phyloP scores from a whole-genome alignment of 352 stramenopile genomes.

The Pythium insidiosum region DNA sequence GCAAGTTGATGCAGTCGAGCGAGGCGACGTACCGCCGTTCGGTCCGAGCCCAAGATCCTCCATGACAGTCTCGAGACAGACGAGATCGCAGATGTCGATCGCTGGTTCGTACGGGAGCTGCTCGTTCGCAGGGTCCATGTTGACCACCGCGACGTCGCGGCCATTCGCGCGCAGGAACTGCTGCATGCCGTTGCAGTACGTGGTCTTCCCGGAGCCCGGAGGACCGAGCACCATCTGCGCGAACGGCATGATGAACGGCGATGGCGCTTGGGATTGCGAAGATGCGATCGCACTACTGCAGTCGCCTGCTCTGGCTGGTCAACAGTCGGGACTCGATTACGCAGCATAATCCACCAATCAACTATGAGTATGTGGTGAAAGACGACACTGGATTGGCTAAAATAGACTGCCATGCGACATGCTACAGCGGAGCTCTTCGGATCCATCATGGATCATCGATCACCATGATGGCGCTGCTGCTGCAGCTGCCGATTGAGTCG shows the following conservation, averaged over 20 bases:
- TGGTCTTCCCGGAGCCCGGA: slow-evolving; percentile 94
- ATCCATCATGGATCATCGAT: no score
- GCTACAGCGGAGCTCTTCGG: no score
- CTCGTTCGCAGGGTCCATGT: slow-evolving; percentile 98
- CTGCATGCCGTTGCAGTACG: slow-evolving; percentile 98
- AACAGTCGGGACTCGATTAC: no score
- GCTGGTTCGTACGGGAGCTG: slow-evolving; percentile 65
- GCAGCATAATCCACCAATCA: no score
- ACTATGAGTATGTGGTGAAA: no score
- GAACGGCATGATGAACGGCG: slow-evolving; percentile 62
- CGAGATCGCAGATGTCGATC: slow-evolving; percentile 95
- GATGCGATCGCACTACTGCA: no score
- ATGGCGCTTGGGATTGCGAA: no score
- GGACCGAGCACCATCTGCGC: slow-evolving; percentile 69
- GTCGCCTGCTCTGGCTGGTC: no score
- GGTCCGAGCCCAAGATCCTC: slow-evolving; percentile 93
- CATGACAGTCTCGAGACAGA: slow-evolving; percentile 93
- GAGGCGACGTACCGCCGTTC: slow-evolving; percentile 88
- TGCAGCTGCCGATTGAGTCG: slow-evolving; percentile 8
- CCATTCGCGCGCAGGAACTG: slow-evolving; percentile 78
- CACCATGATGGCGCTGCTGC: no score
- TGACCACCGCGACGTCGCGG: slow-evolving; percentile 87
- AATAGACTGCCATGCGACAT: no score
- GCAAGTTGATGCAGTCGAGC: no score
- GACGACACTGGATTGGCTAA: no score